Base-by-base conservation (phyloP, 441 rosid species). In the Pelargonium cotyledonis region DNA sequence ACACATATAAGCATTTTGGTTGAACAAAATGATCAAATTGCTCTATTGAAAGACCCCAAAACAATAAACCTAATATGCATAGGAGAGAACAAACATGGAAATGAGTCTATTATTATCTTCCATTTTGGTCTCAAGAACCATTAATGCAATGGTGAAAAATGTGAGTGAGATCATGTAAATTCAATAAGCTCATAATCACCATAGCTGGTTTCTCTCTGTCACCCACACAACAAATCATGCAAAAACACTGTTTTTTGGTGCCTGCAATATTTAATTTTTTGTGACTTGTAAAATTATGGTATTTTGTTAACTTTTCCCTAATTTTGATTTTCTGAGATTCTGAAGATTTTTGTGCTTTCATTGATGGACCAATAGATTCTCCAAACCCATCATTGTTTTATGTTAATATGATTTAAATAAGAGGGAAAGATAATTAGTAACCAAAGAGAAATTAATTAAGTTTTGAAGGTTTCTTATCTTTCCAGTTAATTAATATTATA, bases 311-410 rank as follows among this genome's bases (percentile, higher is more conserved):
- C 73, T 73, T 84, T 75, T 63, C 66, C 38, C 65, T 49, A 69
- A 68, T 70, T 60, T 35, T 19, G 43, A 16, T 66, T 73, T 77
- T 65, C 81, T 79, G 61, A 77, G 85, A 85, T 84, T 82, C 77
- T 74, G 69, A 64, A 77, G 90, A 87, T 87, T 80, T 83, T 64
- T n/a, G 76, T 80, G 80, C 5, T 73, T 73, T 77, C 74, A 77
- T 70, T 76, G 76, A 71, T 79, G 80, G 79, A 75, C 70, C 68
- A 70, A 63, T 67, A 75, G 73, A 71, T 60, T 68, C 61, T 63
- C 62, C 57, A 40, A 65, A 70, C 75, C 58, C 70, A 72, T 77
- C 67, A 4, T n/a, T 10, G 14, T 49, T 49, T 12, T 14, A n/a
- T 12, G 14, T 16, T 49, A 49, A 14, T 49, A 8, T 49, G 18